These are phyloP conservation scores for Diaporthe nobilis DNA, from an alignment of 2,329 filamentous ascomycete species.

Conservation along the genomic window DNA sequence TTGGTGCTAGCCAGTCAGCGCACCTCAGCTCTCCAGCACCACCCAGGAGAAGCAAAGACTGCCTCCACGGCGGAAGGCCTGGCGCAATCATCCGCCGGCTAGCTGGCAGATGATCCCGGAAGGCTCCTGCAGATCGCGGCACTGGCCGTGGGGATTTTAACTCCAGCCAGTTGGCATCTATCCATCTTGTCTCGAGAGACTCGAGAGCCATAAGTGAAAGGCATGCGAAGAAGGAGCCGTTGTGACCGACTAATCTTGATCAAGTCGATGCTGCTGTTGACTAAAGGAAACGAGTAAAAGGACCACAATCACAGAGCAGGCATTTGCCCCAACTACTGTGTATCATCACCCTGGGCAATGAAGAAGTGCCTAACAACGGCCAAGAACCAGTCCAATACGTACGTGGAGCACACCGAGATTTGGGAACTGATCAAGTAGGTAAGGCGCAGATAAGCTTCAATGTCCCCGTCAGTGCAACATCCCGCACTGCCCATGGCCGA, in stretches of 20 bases:
- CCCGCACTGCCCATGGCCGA: slow-evolving; percentile 12
- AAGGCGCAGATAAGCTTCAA: slow-evolving; percentile 30
- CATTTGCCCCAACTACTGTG: not conserved
- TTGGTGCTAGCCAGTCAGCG: slow-evolving; percentile 11
- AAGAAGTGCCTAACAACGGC: not conserved
- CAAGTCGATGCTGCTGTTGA: not conserved
- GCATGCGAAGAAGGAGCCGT: not conserved
- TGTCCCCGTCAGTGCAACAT: slow-evolving; percentile 27
- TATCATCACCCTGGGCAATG: not conserved
- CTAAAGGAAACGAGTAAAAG: not conserved
- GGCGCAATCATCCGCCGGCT: slow-evolving; percentile 23
- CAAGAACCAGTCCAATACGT: slow-evolving; percentile 14
- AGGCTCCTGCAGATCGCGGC: slow-evolving; percentile 26
- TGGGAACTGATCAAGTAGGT: slow-evolving; percentile 25
- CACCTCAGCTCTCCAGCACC: not conserved
- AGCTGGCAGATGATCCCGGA: slow-evolving; percentile 15
- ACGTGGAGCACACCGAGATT: slow-evolving; percentile 12
- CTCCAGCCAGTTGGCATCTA: slow-evolving; percentile 25
- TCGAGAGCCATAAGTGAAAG: not conserved
- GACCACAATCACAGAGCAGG: not conserved
- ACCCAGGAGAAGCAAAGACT: not conserved
- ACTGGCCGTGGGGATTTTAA: slow-evolving; percentile 8
- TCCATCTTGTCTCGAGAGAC: not conserved
- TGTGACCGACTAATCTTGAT: not conserved
- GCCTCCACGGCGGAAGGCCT: not conserved